Evolutionary conservation across 176 grass and related monocot genomes (phyloP).

Genomic region (Carex littledalei): DNA sequence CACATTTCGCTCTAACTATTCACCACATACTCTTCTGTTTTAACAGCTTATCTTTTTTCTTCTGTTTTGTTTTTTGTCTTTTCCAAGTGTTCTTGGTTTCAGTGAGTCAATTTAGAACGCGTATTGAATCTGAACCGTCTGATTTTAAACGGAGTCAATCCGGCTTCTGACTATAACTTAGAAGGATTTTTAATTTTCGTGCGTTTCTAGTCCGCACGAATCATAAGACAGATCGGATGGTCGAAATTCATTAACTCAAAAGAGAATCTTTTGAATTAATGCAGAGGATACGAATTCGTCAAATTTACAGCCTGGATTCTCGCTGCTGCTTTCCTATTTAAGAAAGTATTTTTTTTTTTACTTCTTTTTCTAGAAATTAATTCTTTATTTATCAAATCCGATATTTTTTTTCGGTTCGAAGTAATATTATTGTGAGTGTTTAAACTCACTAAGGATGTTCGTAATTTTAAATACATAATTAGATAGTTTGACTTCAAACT

Average conservation of each 20-base stretch:
- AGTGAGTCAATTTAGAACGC: conserved; percentile 8
- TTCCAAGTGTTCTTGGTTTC: not conserved
- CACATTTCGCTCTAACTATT: too few species aligned
- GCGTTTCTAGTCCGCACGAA: too few species aligned
- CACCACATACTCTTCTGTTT: not conserved
- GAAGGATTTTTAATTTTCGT: too few species aligned
- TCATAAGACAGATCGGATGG: too few species aligned
- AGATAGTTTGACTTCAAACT: too few species aligned
- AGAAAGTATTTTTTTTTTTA: not conserved
- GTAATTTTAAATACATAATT: not conserved
- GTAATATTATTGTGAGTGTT: not conserved
- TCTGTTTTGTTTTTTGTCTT: not conserved
- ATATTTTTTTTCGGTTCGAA: not conserved
- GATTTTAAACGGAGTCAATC: too few species aligned
- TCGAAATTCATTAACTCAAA: too few species aligned
- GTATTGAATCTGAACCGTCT: too few species aligned
- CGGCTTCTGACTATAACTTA: too few species aligned
- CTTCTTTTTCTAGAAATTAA: not conserved
- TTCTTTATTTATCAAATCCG: not conserved
- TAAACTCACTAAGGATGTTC: not conserved
- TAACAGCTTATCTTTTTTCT: not conserved
- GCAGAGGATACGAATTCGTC: too few species aligned
- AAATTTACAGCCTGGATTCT: not conserved
- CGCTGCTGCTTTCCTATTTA: not conserved
- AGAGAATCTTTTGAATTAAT: too few species aligned